These are phyloP conservation scores for Huiozyma naganishii DNA, from an alignment of 805 yeast species.

Conservation along the genomic window DNA sequence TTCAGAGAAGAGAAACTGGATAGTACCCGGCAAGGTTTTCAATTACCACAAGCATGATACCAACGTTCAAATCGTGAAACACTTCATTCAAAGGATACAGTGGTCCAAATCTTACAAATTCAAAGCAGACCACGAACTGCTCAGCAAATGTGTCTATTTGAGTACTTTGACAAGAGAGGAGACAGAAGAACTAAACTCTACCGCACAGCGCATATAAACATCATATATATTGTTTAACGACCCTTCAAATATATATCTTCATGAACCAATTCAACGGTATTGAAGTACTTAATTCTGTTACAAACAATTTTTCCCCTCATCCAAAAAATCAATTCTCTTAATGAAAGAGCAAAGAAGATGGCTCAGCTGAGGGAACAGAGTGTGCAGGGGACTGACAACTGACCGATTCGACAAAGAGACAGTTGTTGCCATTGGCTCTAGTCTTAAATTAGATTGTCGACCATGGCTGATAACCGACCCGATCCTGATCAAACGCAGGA, in stretches of 20 bases:
- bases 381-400: too few relatives aligned
- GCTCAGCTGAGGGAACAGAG: too few relatives aligned
- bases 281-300: neutral
- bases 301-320: neutral
- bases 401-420: too few relatives aligned
- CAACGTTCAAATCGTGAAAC: constrained; percentile 66
- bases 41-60: constrained; percentile 72
- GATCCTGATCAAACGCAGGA: constrained; percentile 8
- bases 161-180: constrained; percentile 65
- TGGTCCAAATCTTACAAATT: constrained; percentile 67
- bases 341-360: too few relatives aligned
- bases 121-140: constrained; percentile 45
- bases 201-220: neutral
- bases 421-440: too few relatives aligned
- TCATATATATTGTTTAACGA: neutral
- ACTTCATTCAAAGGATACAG: constrained; percentile 69
- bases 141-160: constrained; percentile 78
- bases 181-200: constrained; percentile 24
- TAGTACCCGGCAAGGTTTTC: constrained; percentile 34
- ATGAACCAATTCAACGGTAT: neutral
- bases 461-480: neutral
- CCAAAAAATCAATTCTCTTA: too few relatives aligned
- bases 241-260: neutral
- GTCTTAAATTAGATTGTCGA: too few relatives aligned
- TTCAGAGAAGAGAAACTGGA: constrained; percentile 30